phyloP scores from a whole-genome alignment of 805 yeast species.

The Wickerhamiella allomyrinae region DNA sequence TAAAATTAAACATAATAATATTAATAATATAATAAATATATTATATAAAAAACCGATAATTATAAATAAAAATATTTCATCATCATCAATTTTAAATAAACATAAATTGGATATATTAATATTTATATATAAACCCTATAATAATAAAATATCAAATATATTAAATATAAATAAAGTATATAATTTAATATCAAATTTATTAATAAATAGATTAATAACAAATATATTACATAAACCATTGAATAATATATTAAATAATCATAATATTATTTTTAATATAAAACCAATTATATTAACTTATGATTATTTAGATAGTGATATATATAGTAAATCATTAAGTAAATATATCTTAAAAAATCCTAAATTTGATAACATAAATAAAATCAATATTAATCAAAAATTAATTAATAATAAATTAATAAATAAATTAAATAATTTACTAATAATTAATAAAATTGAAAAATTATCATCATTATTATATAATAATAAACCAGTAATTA shows the following conservation, averaged over 20 bases:
- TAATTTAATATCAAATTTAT: neutral
- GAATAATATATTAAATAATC: slow-evolving; percentile 1
- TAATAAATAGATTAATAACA: slow-evolving; percentile 1
- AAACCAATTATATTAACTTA: slow-evolving; percentile 4
- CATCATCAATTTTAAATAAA: neutral
- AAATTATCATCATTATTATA: slow-evolving; percentile 1
- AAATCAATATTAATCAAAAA: slow-evolving; percentile 3
- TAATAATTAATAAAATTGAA: neutral
- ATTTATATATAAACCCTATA: neutral
- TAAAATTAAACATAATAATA: neutral
- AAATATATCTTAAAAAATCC: slow-evolving; percentile 1
- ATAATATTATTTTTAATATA: neutral
- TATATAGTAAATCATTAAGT: slow-evolving; percentile 2
- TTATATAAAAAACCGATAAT: slow-evolving; percentile 3
- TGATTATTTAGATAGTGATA: slow-evolving; percentile 3
- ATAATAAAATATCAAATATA: neutral
- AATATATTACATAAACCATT: no score
- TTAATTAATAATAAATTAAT: slow-evolving; percentile 1
- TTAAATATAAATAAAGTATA: neutral
- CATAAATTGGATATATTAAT: neutral
- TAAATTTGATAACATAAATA: slow-evolving; percentile 3
- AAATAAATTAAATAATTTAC: neutral
- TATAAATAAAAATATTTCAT: neutral
- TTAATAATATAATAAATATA: slow-evolving; percentile 4
- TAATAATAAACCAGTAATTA: neutral